Evolutionary conservation across 257 asterid species (phyloP).

Genomic region (Penstemon newberryi): DNA sequence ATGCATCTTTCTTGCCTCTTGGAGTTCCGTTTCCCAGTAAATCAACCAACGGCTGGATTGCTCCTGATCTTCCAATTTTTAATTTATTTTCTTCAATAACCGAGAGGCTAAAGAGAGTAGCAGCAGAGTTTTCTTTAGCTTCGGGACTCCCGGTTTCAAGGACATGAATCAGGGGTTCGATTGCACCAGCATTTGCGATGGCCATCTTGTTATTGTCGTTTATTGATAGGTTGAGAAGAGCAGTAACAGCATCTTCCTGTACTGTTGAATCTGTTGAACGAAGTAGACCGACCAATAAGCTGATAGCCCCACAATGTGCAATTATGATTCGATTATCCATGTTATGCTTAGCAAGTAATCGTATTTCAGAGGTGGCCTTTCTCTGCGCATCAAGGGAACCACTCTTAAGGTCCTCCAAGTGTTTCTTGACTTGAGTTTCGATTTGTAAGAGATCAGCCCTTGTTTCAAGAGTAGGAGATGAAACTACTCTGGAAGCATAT

Average conservation of each 20-base stretch:
- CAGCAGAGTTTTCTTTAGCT: conserved; percentile 88
- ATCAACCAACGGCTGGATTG: conserved; percentile 78
- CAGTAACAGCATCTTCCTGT: conserved; percentile 81
- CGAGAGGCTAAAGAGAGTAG: conserved; percentile 84
- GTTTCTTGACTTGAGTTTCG: conserved; percentile 59
- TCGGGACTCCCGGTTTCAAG: conserved; percentile 76
- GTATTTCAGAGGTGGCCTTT: conserved; percentile 42
- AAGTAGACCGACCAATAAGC: conserved; percentile 59
- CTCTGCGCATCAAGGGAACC: conserved; percentile 54
- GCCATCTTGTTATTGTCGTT: conserved; percentile 74
- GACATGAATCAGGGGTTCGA: conserved; percentile 78
- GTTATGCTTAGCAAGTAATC: conserved; percentile 45
- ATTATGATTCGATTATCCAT: conserved; percentile 42
- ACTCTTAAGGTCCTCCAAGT: conserved; percentile 68
- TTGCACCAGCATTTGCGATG: conserved; percentile 76
- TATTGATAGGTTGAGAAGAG: conserved; percentile 81
- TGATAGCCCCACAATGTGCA: conserved; percentile 49
- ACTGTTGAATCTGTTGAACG: conserved; percentile 48
- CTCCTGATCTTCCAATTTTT: conserved; percentile 79
- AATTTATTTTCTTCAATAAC: conserved; percentile 72
- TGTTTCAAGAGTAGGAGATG: conserved; percentile 60
- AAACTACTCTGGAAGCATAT: conserved; percentile 45
- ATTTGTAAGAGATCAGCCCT: conserved; percentile 72
- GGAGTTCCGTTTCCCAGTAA: conserved; percentile 84
- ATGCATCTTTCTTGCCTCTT: conserved; percentile 78